Conservation (phyloP, 2,329 filamentous ascomycete species). For the Fusarium mundagurra region DNA sequence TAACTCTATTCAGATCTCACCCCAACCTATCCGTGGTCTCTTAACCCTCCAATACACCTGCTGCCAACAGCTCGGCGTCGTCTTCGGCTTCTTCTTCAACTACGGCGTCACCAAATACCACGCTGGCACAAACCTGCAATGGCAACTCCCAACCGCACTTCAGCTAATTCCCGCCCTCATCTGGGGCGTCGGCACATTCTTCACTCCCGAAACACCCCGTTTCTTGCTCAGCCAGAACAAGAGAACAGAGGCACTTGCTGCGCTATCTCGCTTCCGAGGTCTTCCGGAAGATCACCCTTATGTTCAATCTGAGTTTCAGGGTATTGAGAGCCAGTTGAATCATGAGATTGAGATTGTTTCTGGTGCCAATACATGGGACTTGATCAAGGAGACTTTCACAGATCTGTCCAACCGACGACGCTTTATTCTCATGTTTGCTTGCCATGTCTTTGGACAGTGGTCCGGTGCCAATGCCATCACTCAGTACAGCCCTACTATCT, state of each 20-base stretch:
- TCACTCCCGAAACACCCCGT: slow-evolving; percentile 42
- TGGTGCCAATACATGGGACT: slow-evolving; percentile 43
- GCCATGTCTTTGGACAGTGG: slow-evolving; percentile 44
- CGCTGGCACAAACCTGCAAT: slow-evolving; percentile 37
- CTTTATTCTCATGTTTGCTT: slow-evolving; percentile 46
- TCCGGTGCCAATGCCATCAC: slow-evolving; percentile 46
- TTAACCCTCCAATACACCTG: slow-evolving; percentile 47
- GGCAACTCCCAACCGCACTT: slow-evolving; percentile 42
- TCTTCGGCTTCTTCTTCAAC: slow-evolving; percentile 50
- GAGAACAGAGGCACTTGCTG: slow-evolving; percentile 24
- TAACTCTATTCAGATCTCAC: slow-evolving; percentile 24
- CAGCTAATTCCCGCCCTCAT: slow-evolving; percentile 41
- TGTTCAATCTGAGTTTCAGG: slow-evolving; percentile 40
- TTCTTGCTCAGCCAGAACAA: slow-evolving; percentile 40
- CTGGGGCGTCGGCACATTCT: slow-evolving; percentile 40
- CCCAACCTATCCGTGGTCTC: slow-evolving; percentile 45
- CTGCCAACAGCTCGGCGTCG: slow-evolving; percentile 47
- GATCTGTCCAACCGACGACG: slow-evolving; percentile 42
- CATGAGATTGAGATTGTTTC: slow-evolving; percentile 48
- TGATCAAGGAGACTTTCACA: slow-evolving; percentile 48
- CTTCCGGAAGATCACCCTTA: slow-evolving; percentile 44
- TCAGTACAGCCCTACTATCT: slow-evolving; percentile 44
- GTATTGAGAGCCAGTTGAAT: slow-evolving; percentile 46
- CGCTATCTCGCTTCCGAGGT: slow-evolving; percentile 34
- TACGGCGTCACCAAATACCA: slow-evolving; percentile 48